phyloP scores from a whole-genome alignment of 2,329 filamentous ascomycete genomes.

The Rasamsonia emersonii region DNA sequence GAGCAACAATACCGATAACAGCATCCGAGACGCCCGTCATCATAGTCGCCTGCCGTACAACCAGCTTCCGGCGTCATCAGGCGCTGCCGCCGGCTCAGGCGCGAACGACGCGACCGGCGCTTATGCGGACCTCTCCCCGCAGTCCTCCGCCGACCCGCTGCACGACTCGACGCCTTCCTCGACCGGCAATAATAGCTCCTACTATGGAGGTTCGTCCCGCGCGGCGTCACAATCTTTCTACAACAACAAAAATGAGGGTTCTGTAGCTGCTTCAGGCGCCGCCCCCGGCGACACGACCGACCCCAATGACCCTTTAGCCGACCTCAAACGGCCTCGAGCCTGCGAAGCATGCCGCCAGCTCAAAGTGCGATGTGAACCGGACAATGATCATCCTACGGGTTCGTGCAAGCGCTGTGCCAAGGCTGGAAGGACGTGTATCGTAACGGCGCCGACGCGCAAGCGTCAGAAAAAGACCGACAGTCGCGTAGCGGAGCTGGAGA shows the following conservation, averaged over 20 bases:
- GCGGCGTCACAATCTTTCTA: conserved; percentile 7
- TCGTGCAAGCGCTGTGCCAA: conserved; percentile 71
- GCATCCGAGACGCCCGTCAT: conserved; percentile 4
- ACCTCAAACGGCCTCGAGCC: conserved; percentile 60
- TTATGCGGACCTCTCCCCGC: conserved; percentile 22
- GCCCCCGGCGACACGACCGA: conserved; percentile 9
- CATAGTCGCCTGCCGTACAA: background rate
- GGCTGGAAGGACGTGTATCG: conserved; percentile 66
- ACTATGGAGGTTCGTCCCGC: conserved; percentile 4
- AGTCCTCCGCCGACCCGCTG: conserved; percentile 9
- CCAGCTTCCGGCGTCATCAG: background rate
- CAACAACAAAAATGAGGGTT: conserved; percentile 8
- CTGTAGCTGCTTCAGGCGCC: conserved; percentile 3
- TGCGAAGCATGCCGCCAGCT: conserved; percentile 68
- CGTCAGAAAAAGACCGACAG: conserved; percentile 88
- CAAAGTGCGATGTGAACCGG: conserved; percentile 79
- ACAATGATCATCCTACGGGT: conserved; percentile 52
- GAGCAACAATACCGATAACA: conserved; percentile 6
- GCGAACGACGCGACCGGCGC: conserved; percentile 7
- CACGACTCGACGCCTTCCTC: conserved; percentile 12
- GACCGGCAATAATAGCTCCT: conserved; percentile 7
- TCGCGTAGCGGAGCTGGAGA: conserved; percentile 80
- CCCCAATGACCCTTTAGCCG: conserved; percentile 24
- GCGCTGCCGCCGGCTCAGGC: conserved; percentile 7
- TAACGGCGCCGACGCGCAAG: conserved; percentile 67